Conservation (phyloP, 2,329 filamentous ascomycete genomes). For the Stemphylium lycopersici region DNA sequence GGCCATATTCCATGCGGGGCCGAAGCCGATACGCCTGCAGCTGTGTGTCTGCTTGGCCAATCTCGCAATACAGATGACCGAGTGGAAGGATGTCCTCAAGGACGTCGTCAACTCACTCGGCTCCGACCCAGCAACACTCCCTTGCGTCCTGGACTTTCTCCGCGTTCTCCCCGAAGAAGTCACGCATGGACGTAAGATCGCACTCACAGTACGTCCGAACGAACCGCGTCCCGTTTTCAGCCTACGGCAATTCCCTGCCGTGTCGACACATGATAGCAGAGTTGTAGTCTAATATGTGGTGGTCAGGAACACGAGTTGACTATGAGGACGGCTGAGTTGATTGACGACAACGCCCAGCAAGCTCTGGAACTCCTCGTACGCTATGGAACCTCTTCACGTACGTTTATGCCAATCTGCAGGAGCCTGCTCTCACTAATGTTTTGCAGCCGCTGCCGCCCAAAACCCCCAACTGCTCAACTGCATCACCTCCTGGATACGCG, state of each 20-base stretch:
- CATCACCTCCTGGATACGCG: slow-evolving; percentile 94
- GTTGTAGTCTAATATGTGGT: slow-evolving; percentile 51
- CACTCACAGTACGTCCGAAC: slow-evolving; percentile 91
- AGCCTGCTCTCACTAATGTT: slow-evolving; percentile 17
- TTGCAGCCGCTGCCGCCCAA: slow-evolving; percentile 69
- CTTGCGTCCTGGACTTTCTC: slow-evolving; percentile 93
- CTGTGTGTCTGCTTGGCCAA: slow-evolving; percentile 94
- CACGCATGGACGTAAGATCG: slow-evolving; percentile 98
- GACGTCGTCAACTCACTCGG: slow-evolving; percentile 81
- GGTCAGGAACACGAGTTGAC: slow-evolving; percentile 90
- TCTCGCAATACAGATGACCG: slow-evolving; percentile 92
- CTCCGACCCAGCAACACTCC: slow-evolving; percentile 75
- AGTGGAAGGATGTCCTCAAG: slow-evolving; percentile 90
- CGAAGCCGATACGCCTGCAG: slow-evolving; percentile 79
- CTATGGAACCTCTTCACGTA: slow-evolving; percentile 91
- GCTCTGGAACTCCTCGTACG: slow-evolving; percentile 86
- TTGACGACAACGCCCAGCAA: slow-evolving; percentile 87
- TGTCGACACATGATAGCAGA: slow-evolving; percentile 45
- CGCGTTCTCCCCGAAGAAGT: slow-evolving; percentile 98
- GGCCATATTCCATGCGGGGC: slow-evolving; percentile 79
- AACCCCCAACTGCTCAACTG: slow-evolving; percentile 94
- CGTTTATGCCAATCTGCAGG: slow-evolving; percentile 39
- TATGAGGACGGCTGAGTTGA: slow-evolving; percentile 82
- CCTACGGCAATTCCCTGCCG: slow-evolving; percentile 45
- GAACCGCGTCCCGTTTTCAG: slow-evolving; percentile 47